These are phyloP conservation scores for Apiospora aurea DNA, from an alignment of 2,329 filamentous ascomycete genomes.

Conservation along the genomic window DNA sequence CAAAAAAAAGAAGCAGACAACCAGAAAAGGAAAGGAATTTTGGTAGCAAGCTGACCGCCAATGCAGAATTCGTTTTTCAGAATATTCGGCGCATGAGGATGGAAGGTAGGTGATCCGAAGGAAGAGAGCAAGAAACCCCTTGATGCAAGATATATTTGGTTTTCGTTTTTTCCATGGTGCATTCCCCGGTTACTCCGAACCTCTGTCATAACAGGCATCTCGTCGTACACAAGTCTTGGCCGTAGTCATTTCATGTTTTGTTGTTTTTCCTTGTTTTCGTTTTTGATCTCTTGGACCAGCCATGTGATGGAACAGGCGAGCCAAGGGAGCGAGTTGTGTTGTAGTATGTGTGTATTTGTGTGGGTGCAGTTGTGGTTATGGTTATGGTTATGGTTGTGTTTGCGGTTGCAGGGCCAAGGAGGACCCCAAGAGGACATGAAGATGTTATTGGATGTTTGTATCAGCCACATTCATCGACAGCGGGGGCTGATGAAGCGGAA, in stretches of 20 bases:
- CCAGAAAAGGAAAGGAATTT: slow-evolving; percentile 6
- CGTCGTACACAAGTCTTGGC: slow-evolving; percentile 9
- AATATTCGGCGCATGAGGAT: slow-evolving; percentile 13
- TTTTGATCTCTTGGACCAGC: neutral
- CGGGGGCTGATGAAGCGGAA: neutral
- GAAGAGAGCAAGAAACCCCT: slow-evolving; percentile 18
- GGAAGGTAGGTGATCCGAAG: neutral
- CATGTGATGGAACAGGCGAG: neutral
- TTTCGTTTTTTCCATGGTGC: slow-evolving; percentile 13
- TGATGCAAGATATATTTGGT: neutral
- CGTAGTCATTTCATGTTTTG: slow-evolving; percentile 6
- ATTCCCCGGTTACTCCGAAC: neutral
- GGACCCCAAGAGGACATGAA: no score
- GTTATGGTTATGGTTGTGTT: no score
- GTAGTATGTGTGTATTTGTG: neutral
- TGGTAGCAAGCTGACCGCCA: neutral
- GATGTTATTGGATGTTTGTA: neutral
- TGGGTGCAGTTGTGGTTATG: no score
- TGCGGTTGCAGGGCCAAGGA: no score
- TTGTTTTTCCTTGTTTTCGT: neutral
- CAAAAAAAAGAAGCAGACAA: neutral
- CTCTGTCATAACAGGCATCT: slow-evolving; percentile 3
- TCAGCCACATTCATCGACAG: neutral
- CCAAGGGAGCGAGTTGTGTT: neutral
- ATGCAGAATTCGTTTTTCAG: slow-evolving; percentile 13